Conservation (phyloP, 306 rosid species). For the Cicer yamashitae region DNA sequence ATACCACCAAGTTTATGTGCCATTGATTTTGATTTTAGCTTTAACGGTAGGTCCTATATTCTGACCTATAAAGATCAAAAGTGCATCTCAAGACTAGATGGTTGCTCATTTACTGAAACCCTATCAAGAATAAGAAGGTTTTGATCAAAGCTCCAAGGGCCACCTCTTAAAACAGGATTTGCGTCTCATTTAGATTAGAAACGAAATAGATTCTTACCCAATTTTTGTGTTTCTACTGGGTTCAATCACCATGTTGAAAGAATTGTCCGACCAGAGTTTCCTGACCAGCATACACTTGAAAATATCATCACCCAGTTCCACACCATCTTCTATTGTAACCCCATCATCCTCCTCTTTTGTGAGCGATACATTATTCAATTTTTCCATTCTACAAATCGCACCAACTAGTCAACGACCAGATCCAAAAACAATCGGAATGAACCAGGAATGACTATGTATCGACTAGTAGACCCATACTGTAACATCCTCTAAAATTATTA, state of each 20-base stretch:
- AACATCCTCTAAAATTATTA: no score
- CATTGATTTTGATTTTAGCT: not conserved
- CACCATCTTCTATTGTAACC: not conserved
- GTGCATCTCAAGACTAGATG: not conserved
- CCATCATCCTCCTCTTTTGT: not conserved
- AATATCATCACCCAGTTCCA: not conserved
- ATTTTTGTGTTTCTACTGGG: not conserved
- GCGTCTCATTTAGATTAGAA: not conserved
- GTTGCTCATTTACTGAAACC: not conserved
- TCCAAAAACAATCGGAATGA: no score
- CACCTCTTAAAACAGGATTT: not conserved
- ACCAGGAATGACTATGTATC: no score
- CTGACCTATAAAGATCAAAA: not conserved
- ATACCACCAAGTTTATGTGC: not conserved
- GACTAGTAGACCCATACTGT: no score
- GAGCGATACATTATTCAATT: no score
- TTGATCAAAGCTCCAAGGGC: not conserved
- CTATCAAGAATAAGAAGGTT: not conserved
- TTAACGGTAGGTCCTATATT: not conserved
- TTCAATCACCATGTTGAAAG: not conserved
- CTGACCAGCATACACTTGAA: not conserved
- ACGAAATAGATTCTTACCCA: not conserved
- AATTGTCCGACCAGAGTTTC: no score
- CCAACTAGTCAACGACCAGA: no score
- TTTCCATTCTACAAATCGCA: no score